Conservation (phyloP, 2,329 filamentous ascomycete species). For the Raffaelea arxii region DNA sequence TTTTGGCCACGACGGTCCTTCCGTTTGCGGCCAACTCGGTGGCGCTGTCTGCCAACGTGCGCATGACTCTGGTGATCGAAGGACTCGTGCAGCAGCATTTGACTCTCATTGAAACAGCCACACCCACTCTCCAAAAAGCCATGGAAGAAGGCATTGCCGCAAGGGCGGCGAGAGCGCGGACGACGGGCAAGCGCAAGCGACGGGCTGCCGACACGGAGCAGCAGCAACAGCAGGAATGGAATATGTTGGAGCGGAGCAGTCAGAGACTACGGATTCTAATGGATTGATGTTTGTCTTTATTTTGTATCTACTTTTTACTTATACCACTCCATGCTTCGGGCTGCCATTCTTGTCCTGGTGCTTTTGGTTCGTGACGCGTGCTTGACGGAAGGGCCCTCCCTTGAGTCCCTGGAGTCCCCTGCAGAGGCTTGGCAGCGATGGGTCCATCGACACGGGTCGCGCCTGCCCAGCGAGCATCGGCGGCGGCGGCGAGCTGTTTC, state of each 20-base stretch:
- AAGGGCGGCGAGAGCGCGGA: too few species aligned
- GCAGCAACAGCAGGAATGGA: too few species aligned
- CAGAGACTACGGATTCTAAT: not conserved
- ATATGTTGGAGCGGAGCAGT: not conserved
- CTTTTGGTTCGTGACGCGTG: slow-evolving; percentile 12
- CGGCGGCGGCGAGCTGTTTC: slow-evolving; percentile 46
- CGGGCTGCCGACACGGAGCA: too few species aligned
- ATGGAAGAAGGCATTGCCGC: too few species aligned
- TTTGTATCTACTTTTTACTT: too few species aligned
- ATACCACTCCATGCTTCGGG: slow-evolving; percentile 55
- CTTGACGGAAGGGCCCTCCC: not conserved
- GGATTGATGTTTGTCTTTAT: too few species aligned
- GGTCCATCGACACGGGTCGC: slow-evolving; percentile 31
- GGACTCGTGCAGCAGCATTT: too few species aligned
- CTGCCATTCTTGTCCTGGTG: slow-evolving; percentile 57
- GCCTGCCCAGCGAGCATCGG: slow-evolving; percentile 51
- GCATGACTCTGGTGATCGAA: slow-evolving; percentile 61
- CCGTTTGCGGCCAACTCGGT: slow-evolving; percentile 54
- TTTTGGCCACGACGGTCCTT: slow-evolving; percentile 52
- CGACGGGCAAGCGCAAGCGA: too few species aligned
- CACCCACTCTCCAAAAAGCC: too few species aligned
- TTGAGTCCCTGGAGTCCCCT: not conserved
- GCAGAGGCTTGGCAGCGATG: not conserved
- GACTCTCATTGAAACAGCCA: too few species aligned
- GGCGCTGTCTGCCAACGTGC: slow-evolving; percentile 58